Percentiles rank a stretch among this genome's conserved stretches.
phyloP scores from a whole-genome alignment of 225 moss, liverwort and hornwort genomes.

The Climacium dendroides region DNA sequence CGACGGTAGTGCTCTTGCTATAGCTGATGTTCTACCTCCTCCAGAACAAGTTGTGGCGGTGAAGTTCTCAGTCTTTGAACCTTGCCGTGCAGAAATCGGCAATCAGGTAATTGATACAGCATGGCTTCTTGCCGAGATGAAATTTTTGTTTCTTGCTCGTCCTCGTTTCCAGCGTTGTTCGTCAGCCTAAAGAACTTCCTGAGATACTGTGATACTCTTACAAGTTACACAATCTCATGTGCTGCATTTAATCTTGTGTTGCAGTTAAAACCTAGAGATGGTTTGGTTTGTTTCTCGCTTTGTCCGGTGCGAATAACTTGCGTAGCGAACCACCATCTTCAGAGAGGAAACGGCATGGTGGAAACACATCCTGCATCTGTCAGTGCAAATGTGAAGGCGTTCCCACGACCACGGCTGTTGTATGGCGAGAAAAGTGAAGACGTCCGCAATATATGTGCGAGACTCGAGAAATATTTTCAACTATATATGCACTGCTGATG shows the following conservation, averaged over 20 bases:
- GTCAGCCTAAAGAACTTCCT: background rate
- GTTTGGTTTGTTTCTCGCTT: slow-evolving; percentile 58
- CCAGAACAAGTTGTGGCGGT: slow-evolving; percentile 54
- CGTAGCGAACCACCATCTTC: slow-evolving; percentile 43
- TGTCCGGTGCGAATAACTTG: slow-evolving; percentile 53
- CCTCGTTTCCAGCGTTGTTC: background rate
- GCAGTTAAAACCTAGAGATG: slow-evolving; percentile 65
- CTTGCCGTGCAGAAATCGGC: slow-evolving; percentile 12
- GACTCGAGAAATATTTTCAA: slow-evolving; percentile 63
- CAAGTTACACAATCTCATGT: background rate
- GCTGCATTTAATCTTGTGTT: background rate
- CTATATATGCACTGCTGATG: slow-evolving; percentile 51
- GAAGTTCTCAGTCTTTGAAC: slow-evolving; percentile 50
- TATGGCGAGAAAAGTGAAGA: slow-evolving; percentile 74
- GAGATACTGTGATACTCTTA: background rate
- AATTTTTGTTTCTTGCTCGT: background rate
- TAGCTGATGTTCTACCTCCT: slow-evolving; percentile 50
- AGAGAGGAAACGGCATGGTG: slow-evolving; percentile 56
- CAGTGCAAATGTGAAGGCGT: slow-evolving; percentile 44
- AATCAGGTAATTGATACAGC: background rate
- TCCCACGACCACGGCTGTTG: slow-evolving; percentile 57
- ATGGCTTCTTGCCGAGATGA: background rate
- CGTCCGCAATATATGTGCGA: slow-evolving; percentile 50
- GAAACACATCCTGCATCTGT: slow-evolving; percentile 48
- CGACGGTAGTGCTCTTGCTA: slow-evolving; percentile 51